These are phyloP conservation scores for Verbena officinalis DNA, from an alignment of 257 asterid species.

Conservation along the genomic window DNA sequence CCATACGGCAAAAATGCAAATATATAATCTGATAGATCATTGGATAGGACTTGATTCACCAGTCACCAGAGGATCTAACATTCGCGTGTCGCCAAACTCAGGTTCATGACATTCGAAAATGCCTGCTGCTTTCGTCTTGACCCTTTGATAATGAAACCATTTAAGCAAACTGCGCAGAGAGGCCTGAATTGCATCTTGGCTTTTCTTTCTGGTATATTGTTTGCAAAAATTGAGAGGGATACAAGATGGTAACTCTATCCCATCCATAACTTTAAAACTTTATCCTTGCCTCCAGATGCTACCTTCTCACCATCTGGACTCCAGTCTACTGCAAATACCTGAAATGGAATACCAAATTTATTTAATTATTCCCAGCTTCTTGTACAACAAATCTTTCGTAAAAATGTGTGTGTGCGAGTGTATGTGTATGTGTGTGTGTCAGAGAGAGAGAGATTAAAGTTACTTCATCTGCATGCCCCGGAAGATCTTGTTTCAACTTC, in stretches of 20 bases:
- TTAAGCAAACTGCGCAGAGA: neutral
- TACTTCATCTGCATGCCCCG: conserved; percentile 98
- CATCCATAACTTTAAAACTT: conserved; percentile 93
- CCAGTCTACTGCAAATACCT: conserved; percentile 99
- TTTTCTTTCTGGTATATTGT: neutral
- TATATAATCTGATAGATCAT: no score
- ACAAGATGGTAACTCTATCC: conserved; percentile 43
- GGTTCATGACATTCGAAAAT: no score
- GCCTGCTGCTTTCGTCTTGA: no score
- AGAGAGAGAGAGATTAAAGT: neutral
- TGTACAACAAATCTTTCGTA: neutral
- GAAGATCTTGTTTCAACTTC: conserved; percentile 94
- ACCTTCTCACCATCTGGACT: conserved; percentile 99
- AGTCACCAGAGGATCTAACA: no score
- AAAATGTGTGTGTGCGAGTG: no score
- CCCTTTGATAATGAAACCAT: no score
- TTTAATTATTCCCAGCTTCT: conserved; percentile 2
- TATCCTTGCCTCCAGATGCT: conserved; percentile 94
- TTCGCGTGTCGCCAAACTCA: no score
- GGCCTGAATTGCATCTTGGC: no score
- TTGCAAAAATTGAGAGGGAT: neutral
- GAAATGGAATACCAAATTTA: conserved; percentile 17
- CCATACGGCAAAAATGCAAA: no score
- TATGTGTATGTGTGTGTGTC: neutral
- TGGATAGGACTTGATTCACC: no score